Conservation (phyloP, 2,329 filamentous ascomycete genomes). For the Ophiocordyceps sinensis region DNA sequence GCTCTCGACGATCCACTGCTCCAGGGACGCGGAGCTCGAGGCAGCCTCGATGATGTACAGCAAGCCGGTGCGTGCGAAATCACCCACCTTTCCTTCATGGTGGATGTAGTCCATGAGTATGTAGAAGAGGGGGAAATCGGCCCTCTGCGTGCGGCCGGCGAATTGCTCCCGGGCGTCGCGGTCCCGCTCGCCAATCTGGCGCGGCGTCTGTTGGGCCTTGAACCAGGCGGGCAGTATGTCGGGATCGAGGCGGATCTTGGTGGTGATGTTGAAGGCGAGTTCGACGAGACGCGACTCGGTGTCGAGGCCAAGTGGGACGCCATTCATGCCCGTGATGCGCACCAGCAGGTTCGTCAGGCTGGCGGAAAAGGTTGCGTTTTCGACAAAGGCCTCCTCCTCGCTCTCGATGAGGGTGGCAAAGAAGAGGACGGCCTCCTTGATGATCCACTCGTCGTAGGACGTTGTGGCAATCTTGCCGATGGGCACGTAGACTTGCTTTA, state of each 20-base stretch:
- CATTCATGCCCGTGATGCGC: conserved; percentile 60
- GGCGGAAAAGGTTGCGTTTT: conserved; percentile 71
- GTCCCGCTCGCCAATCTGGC: conserved; percentile 21
- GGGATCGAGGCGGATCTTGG: conserved; percentile 85
- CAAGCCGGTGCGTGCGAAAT: conserved; percentile 87
- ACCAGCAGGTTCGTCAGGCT: conserved; percentile 79
- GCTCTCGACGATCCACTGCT: conserved; percentile 95
- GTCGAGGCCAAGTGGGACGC: conserved; percentile 59
- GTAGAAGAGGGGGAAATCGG: conserved; percentile 93
- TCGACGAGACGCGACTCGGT: conserved; percentile 85
- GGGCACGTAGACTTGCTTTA: conserved; percentile 77
- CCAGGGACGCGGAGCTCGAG: conserved; percentile 64
- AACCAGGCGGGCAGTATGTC: conserved; percentile 88
- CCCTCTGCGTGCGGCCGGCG: conserved; percentile 71
- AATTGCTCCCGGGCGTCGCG: conserved; percentile 61
- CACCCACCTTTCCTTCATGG: conserved; percentile 83
- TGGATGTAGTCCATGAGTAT: conserved; percentile 94
- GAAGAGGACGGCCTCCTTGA: conserved; percentile 70
- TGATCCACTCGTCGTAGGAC: conserved; percentile 72
- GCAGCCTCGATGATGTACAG: conserved; percentile 94
- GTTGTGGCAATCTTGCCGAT: conserved; percentile 80
- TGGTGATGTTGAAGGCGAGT: conserved; percentile 87
- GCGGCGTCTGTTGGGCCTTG: conserved; percentile 33
- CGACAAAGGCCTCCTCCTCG: conserved; percentile 89
- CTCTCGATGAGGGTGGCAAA: conserved; percentile 91